phyloP scores from a whole-genome alignment of 2,329 filamentous ascomycete species.

The Cyphellophora attinorum region DNA sequence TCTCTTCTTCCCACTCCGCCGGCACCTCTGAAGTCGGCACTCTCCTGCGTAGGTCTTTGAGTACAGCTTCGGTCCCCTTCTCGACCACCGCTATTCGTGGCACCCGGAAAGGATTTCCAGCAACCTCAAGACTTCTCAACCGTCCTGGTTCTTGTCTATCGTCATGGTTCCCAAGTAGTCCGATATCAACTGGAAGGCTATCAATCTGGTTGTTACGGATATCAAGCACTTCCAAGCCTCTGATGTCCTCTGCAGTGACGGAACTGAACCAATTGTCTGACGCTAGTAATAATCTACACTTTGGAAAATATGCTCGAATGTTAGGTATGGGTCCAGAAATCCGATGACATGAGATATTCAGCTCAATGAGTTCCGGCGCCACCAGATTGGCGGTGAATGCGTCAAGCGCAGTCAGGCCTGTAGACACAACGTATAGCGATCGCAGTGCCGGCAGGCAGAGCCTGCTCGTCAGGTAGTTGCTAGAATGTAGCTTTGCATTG shows the following conservation, averaged over 20 bases:
- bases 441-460: conserved; percentile 64
- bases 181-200: conserved; percentile 70
- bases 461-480: conserved; percentile 55
- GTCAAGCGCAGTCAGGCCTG: conserved; percentile 61
- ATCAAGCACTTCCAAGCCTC: conserved; percentile 66
- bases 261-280: conserved; percentile 71
- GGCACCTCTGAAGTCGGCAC: conserved; percentile 47
- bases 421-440: conserved; percentile 66
- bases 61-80: conserved; percentile 74
- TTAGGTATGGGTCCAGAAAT: conserved; percentile 57
- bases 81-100: conserved; percentile 76
- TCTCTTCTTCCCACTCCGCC: conserved; percentile 19
- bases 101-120: conserved; percentile 79
- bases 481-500: conserved; percentile 56
- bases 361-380: conserved; percentile 64
- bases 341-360: conserved; percentile 79
- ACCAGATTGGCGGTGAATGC: conserved; percentile 57
- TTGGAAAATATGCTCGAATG: conserved; percentile 60
- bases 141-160: conserved; percentile 35
- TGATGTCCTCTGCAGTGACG: conserved; percentile 62
- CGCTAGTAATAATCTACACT: conserved; percentile 59
- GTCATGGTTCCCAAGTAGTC: conserved; percentile 57
- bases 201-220: conserved; percentile 77
- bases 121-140: conserved; percentile 60
- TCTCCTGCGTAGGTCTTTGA: conserved; percentile 70